These are phyloP conservation scores for Backusella macrospora DNA, from an alignment of 192 early-diverging fungal genomes.

Conservation along the genomic window DNA sequence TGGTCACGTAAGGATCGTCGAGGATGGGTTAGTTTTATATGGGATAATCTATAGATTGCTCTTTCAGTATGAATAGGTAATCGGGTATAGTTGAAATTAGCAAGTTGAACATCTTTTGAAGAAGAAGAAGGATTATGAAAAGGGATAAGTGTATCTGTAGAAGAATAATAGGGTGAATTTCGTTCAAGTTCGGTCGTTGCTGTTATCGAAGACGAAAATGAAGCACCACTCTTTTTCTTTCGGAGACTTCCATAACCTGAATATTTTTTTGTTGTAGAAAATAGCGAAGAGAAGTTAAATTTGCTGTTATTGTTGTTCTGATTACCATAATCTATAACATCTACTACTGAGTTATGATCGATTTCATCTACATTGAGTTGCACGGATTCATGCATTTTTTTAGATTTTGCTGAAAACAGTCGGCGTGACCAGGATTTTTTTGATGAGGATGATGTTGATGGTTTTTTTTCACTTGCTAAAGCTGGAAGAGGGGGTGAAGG, in stretches of 20 bases:
- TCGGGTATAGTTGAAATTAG: constrained; percentile 13
- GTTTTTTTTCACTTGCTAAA: neutral
- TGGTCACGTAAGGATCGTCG: constrained; percentile 73
- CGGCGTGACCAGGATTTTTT: constrained; percentile 20
- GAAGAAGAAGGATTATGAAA: too few species aligned
- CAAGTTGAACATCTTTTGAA: constrained; percentile 22
- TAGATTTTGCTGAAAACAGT: constrained; percentile 10
- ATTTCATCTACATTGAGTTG: neutral
- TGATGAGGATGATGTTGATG: too few species aligned
- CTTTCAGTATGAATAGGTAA: constrained; percentile 75
- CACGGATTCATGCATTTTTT: neutral
- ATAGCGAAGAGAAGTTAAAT: constrained; percentile 16
- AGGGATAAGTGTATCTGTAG: neutral
- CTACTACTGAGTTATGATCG: neutral
- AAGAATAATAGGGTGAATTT: neutral
- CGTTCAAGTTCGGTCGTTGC: neutral
- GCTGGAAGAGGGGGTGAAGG: neutral
- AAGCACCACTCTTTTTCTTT: constrained; percentile 12
- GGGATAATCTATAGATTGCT: constrained; percentile 74
- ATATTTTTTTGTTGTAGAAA: constrained; percentile 9
- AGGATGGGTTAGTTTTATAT: constrained; percentile 76
- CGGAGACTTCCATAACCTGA: constrained; percentile 8
- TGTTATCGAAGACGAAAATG: neutral
- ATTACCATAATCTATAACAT: neutral
- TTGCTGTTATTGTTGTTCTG: neutral